Evolutionary conservation across 192 early-diverging fungal species (phyloP).

Genomic region (Coemansia sp.): DNA sequence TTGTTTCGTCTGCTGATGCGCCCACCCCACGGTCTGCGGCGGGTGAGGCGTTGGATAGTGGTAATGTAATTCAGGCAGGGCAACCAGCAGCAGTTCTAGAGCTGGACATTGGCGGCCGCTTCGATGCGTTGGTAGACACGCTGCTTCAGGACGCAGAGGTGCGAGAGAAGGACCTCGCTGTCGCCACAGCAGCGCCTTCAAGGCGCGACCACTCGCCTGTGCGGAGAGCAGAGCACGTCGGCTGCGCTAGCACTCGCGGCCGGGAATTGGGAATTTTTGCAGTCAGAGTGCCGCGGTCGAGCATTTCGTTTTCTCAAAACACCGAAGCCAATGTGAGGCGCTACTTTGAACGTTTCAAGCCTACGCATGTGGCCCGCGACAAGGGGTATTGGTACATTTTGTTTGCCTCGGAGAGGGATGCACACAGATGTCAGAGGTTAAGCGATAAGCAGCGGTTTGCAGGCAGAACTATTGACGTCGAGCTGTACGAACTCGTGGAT

Average conservation of each 20-base stretch:
- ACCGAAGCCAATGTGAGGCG: constrained; percentile 27
- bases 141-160: constrained; percentile 8
- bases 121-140: constrained; percentile 9
- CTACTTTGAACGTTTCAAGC: constrained; percentile 45
- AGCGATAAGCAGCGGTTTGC: constrained; percentile 41
- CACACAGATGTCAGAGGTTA: constrained; percentile 47
- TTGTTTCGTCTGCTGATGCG: constrained; percentile 20
- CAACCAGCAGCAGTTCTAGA: constrained; percentile 29
- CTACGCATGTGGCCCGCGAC: constrained; percentile 27
- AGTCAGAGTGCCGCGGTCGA: constrained; percentile 42
- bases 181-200: not conserved
- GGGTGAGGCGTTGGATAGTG: constrained; percentile 26
- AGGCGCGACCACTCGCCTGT: not conserved
- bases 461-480: constrained; percentile 44
- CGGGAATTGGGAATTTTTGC: constrained; percentile 1
- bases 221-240: not conserved
- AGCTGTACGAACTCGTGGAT: constrained; percentile 36
- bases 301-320: constrained; percentile 47
- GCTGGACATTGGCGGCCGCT: constrained; percentile 29
- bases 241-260: not conserved
- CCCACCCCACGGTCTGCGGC: constrained; percentile 46
- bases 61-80: constrained; percentile 22
- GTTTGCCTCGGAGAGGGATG: constrained; percentile 45
- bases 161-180: not conserved
- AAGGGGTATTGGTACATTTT: constrained; percentile 50